phyloP scores from a whole-genome alignment of 1,139 yeast species.

The Suhomyces chickasaworum region DNA sequence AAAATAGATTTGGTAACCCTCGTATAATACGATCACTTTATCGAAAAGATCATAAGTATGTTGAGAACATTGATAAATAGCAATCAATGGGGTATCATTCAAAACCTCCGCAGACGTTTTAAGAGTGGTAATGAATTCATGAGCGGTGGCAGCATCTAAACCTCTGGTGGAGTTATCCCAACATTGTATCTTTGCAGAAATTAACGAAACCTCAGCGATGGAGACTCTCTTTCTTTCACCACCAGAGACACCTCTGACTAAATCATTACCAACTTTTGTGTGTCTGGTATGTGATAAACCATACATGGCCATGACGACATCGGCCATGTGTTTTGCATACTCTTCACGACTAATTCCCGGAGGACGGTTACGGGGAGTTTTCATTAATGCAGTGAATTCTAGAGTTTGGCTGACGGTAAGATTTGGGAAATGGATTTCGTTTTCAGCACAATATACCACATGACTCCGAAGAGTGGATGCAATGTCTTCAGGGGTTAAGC shows the following conservation, averaged over 20 bases:
- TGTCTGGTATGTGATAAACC: constrained; percentile 23
- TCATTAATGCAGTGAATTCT: constrained; percentile 29
- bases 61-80: constrained; percentile 33
- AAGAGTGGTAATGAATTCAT: constrained; percentile 30
- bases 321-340: constrained; percentile 24
- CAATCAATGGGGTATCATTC: constrained; percentile 30
- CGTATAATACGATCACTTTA: constrained; percentile 28
- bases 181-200: constrained; percentile 25
- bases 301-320: constrained; percentile 25
- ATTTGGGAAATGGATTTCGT: constrained; percentile 30
- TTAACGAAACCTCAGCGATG: constrained; percentile 25
- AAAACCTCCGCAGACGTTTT: constrained; percentile 25
- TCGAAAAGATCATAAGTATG: constrained; percentile 31
- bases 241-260: constrained; percentile 28
- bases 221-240: constrained; percentile 30
- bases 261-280: constrained; percentile 29
- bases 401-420: constrained; percentile 30
- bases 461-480: constrained; percentile 28
- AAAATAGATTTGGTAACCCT: constrained; percentile 29
- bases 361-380: constrained; percentile 32
- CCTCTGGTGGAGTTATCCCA: constrained; percentile 32
- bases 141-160: constrained; percentile 29
- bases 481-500: constrained; percentile 23
- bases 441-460: constrained; percentile 31
- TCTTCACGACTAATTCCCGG: constrained; percentile 28